Percentiles rank a stretch among this genome's conserved stretches.
phyloP scores from a whole-genome alignment of 805 yeast species.

The Trichomonascus vanleenenianus region DNA sequence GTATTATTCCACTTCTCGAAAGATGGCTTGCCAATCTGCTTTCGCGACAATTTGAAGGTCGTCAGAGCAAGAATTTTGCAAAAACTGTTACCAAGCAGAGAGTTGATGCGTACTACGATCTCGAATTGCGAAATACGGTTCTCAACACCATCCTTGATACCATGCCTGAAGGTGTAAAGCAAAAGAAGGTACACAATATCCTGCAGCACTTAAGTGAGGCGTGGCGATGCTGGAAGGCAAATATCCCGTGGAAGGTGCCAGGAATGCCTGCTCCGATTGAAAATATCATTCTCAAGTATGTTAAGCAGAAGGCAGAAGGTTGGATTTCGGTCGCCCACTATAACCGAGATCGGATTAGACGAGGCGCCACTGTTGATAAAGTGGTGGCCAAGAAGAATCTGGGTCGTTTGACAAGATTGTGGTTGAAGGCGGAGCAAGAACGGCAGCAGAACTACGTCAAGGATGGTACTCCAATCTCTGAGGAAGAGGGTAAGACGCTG shows the following conservation, averaged over 20 bases:
- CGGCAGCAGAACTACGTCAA: constrained; percentile 71
- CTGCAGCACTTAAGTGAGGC: constrained; percentile 95
- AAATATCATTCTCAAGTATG: constrained; percentile 77
- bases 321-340: constrained; percentile 93
- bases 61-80: constrained; percentile 84
- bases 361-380: constrained; percentile 91
- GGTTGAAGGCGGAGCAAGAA: constrained; percentile 90
- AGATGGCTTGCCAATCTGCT: constrained; percentile 91
- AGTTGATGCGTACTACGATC: constrained; percentile 87
- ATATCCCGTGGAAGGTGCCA: constrained; percentile 95
- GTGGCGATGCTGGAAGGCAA: constrained; percentile 99
- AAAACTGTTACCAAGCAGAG: constrained; percentile 94
- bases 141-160: constrained; percentile 93
- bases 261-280: constrained; percentile 91
- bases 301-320: constrained; percentile 93
- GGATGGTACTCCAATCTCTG: constrained; percentile 80
- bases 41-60: constrained; percentile 92
- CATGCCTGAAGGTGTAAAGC: constrained; percentile 93
- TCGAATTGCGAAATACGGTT: constrained; percentile 88
- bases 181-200: constrained; percentile 77
- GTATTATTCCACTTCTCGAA: constrained; percentile 83
- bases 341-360: constrained; percentile 78
- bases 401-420: constrained; percentile 83
- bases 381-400: constrained; percentile 89
- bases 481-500: constrained; percentile 81